Base-by-base conservation (phyloP, 768 basidiomycete species). In the Trichaptum fuscoviolaceum region DNA sequence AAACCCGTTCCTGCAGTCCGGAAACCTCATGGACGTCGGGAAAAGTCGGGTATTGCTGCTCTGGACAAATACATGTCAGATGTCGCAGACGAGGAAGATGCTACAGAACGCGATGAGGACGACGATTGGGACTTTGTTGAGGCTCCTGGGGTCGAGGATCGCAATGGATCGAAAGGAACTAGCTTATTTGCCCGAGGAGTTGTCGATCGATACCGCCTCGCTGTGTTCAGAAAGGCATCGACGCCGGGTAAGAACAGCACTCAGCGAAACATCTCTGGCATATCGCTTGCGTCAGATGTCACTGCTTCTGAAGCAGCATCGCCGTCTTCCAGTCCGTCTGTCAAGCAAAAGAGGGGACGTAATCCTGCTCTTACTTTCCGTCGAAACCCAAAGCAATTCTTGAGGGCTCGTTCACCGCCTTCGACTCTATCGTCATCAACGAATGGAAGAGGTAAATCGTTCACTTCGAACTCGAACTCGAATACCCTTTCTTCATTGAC, bases 111-210 rank as follows among this genome's bases (percentile, higher is more conserved):
- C 35, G 87, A 86, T 64, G 86, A 87, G 23, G 87, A 89, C 63
- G 91, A 93, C 57, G 94, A 95, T 66, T 96, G 95, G 94, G 94
- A 95, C 83, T 85, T 95, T 69, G 84, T 96, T 67, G 92, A 94
- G 71, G 85, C 85, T 52, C 91, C 79, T 6, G 89, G 90, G 69
- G 70, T 71, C 9, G 92, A 93, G 73, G 93, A 93, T 66, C 83
- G 88, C 67, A 94, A 95, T 68, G 92, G 93, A 20, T 79, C 88
- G 26, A 87, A 88, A 72, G 92, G 87, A 7, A 85, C 87, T 23
- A 95, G 89, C 73, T 82, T 95, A 52, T 95, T 95, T 73, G 90
- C 94, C 58, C 87, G 93, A n/a, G 94, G 94, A 6, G 91, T 95
- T 62, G 92, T 95, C 63, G 94, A 96, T 74, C 84, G 90, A 64